Conservation (phyloP, 2,329 filamentous ascomycete genomes). For the Neopestalotiopsis sp. region DNA sequence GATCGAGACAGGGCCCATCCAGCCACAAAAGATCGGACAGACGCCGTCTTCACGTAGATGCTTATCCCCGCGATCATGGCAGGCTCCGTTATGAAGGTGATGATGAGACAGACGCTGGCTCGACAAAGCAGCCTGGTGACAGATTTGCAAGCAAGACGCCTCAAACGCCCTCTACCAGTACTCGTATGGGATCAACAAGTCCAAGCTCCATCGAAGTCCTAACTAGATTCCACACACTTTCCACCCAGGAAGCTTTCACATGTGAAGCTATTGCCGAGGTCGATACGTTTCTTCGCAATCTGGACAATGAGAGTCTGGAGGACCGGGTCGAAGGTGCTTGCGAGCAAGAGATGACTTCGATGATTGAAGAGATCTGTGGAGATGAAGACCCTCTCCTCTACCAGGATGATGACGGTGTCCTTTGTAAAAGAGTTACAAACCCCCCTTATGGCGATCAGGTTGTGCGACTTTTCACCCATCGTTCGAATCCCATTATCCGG, state of each 20-base stretch:
- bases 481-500: slow-evolving; percentile 27
- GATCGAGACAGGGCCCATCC: neutral
- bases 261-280: slow-evolving; percentile 12
- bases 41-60: neutral
- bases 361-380: slow-evolving; percentile 8
- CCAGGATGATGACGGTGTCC: slow-evolving; percentile 12
- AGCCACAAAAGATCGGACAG: neutral
- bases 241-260: neutral
- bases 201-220: neutral
- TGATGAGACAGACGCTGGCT: neutral
- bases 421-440: slow-evolving; percentile 19
- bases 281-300: slow-evolving; percentile 12
- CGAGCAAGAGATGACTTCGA: neutral
- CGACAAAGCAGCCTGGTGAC: neutral
- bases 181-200: neutral
- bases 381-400: neutral
- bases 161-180: neutral
- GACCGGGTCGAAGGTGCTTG: slow-evolving; percentile 1
- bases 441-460: slow-evolving; percentile 25
- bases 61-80: neutral
- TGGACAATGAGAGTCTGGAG: slow-evolving; percentile 13
- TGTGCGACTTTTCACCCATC: slow-evolving; percentile 25
- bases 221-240: neutral
- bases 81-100: neutral
- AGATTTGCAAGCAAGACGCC: neutral